These are phyloP conservation scores for Plasmodium blacklocki DNA, from an alignment of 169 alveolate genomes.

Conservation along the genomic window DNA sequence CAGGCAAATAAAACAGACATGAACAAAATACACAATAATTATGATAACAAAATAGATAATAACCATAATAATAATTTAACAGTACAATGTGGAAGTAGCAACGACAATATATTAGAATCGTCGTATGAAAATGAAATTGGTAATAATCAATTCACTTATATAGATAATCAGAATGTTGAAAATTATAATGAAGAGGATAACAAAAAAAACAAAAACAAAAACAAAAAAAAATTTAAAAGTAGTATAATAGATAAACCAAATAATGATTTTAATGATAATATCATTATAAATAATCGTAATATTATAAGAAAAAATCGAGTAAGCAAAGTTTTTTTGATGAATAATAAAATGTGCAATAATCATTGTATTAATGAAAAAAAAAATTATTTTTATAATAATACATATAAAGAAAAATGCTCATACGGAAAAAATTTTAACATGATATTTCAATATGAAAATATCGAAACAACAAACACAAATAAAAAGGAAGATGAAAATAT, in stretches of 20 bases:
- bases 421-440: neutral
- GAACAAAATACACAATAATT: neutral
- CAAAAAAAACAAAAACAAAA: neutral
- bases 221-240: neutral
- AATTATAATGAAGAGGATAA: neutral
- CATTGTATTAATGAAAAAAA: neutral
- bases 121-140: neutral
- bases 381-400: neutral
- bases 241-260: neutral
- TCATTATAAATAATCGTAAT: too few species aligned
- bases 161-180: neutral
- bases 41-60: neutral
- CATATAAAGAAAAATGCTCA: too few species aligned
- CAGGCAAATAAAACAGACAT: neutral
- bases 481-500: neutral
- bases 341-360: neutral
- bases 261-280: neutral
- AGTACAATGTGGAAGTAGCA: neutral
- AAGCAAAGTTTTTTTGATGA: conserved; percentile 44
- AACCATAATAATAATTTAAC: neutral
- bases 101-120: neutral
- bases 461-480: neutral
- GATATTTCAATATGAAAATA: neutral
- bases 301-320: conserved; percentile 1
- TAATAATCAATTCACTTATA: neutral